Base-by-base conservation (phyloP, 345 rosid species). In the Bruguiera gymnorhiza region DNA sequence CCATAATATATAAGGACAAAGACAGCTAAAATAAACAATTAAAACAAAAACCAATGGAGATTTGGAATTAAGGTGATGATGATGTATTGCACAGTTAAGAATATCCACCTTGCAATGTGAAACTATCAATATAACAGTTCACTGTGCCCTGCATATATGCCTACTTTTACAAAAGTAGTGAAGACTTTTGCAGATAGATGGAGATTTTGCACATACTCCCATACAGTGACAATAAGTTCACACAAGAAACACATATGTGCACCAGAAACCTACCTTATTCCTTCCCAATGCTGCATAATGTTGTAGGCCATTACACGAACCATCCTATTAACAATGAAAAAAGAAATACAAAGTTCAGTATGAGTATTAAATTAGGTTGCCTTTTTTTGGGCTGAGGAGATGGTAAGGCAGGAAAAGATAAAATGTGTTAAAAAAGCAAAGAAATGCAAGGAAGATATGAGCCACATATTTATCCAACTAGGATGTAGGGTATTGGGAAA, bases 251-350 rank as follows among this genome's bases (percentile, higher is more conserved):
- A 24, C 23, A 51, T 13, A n/a, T 36, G 36, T 63, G 62, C 34
- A 57, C 65, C 24, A 75, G 77, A 58, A 80, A 68, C 95, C 24
- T 84, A 95, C 99, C 82, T 83, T 83, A 78, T 92, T 88, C 81
- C 98, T 90, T 81, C 99, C 99, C 74, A 95, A 77, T 72, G 99
- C 99, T 72, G 99, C 97, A 83, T 95, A 95, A 77, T 95, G 99
- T 74, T 95, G 98, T 67, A 95, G 77, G 74, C 99, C 99, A 80
- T 95, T 95, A 86, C 99, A 95, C 7, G 99, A 95, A 54, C 99
- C 99, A 83, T 95, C 99, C 99, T 95, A 81, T 50, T 34, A 43
- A 46, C 27, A 19, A 55, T 34, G 59, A 19, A 50, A 56, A 29
- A 27, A 60, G 31, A 46, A 1, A 66, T 10, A 53, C 11, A 34